A percentile compares a stretch with the other conserved stretches of the same genome.
phyloP scores from a whole-genome alignment of 768 basidiomycete species.

The Arthromyces matolae region DNA sequence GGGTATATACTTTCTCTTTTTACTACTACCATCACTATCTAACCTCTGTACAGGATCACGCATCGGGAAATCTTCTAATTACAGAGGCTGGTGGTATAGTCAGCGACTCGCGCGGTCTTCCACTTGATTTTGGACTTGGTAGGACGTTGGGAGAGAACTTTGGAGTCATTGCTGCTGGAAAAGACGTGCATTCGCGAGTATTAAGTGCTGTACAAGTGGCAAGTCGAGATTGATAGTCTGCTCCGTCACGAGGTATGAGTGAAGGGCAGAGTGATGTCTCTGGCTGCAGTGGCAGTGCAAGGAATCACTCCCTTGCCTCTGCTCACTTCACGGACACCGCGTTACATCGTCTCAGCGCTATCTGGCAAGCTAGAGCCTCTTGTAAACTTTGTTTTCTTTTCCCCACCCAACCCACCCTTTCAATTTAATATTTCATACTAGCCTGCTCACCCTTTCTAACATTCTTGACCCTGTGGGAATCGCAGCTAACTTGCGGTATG shows the following conservation, averaged over 20 bases:
- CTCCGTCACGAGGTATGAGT: too few relatives aligned
- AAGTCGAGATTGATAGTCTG: conserved; percentile 29
- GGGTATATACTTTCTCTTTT: conserved; percentile 47
- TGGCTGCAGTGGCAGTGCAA: too few relatives aligned
- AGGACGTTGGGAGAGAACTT: conserved; percentile 82
- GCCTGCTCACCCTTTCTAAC: too few relatives aligned
- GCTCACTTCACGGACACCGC: too few relatives aligned
- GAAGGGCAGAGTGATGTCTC: too few relatives aligned
- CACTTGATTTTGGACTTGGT: conserved; percentile 84
- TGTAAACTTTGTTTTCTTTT: neutral
- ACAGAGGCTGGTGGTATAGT: conserved; percentile 89
- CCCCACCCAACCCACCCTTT: neutral
- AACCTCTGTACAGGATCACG: conserved; percentile 66
- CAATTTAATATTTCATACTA: too few relatives aligned
- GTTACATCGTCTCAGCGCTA: too few relatives aligned
- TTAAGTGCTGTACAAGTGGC: conserved; percentile 73
- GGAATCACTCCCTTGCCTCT: neutral
- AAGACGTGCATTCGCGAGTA: conserved; percentile 63
- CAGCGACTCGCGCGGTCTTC: conserved; percentile 74
- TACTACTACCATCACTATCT: neutral
- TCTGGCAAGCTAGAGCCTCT: too few relatives aligned
- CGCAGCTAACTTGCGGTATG: too few relatives aligned
- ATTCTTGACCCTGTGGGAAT: too few relatives aligned
- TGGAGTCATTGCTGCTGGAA: conserved; percentile 82
- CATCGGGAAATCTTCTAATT: conserved; percentile 79